Conservation (phyloP, 768 basidiomycete species). For the Agrocybe pediades region DNA sequence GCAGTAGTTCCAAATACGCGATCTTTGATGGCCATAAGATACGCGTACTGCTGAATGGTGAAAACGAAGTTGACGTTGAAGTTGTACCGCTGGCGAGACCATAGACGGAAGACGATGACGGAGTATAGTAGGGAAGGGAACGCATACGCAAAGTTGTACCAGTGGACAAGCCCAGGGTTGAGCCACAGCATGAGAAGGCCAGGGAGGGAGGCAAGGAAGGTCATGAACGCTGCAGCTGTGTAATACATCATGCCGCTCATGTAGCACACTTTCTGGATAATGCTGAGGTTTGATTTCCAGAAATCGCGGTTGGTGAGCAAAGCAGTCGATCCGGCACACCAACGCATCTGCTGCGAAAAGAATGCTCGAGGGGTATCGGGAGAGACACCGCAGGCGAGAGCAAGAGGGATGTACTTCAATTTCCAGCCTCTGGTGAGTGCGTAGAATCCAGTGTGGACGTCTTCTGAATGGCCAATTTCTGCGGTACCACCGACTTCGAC, state of each 20-base stretch:
- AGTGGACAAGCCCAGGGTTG: constrained; percentile 23
- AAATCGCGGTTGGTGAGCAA: constrained; percentile 26
- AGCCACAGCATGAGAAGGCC: constrained; percentile 25
- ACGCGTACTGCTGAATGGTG: constrained; percentile 28
- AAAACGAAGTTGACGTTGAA: constrained; percentile 28
- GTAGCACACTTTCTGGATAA: constrained; percentile 28
- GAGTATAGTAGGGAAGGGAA: constrained; percentile 28
- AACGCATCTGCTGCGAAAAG: constrained; percentile 32
- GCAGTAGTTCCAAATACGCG: constrained; percentile 27
- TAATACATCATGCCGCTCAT: constrained; percentile 30
- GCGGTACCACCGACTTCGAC: constrained; percentile 25
- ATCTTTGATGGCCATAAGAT: constrained; percentile 30
- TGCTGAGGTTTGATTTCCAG: constrained; percentile 25
- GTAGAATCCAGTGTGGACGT: constrained; percentile 30
- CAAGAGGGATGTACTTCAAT: constrained; percentile 28
- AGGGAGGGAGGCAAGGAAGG: constrained; percentile 23
- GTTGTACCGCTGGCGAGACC: constrained; percentile 26
- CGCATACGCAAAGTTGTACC: constrained; percentile 28
- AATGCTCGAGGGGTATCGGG: constrained; percentile 28
- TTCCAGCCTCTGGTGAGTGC: constrained; percentile 26
- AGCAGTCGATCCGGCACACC: constrained; percentile 28
- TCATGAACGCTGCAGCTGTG: constrained; percentile 24
- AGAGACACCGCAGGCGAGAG: constrained; percentile 27
- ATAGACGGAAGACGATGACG: constrained; percentile 25
- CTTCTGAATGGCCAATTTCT: constrained; percentile 28